phyloP scores from a whole-genome alignment of 371 early-diverging fungal species.

The Mortierella sp. region DNA sequence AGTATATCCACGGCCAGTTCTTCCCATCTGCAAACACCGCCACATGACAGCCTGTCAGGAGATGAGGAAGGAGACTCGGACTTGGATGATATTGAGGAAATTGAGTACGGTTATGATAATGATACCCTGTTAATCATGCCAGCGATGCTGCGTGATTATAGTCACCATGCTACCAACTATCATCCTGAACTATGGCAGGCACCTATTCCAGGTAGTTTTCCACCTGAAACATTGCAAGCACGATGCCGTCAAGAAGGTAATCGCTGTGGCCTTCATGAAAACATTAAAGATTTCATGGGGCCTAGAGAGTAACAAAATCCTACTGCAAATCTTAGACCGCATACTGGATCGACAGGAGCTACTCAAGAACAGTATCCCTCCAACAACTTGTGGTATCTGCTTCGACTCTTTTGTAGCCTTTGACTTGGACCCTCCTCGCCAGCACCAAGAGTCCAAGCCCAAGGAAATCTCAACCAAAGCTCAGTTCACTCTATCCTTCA shows the following conservation, averaged over 20 bases:
- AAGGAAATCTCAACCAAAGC: slow-evolving; percentile 10
- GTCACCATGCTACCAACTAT: slow-evolving; percentile 55
- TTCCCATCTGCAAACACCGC: slow-evolving; percentile 5
- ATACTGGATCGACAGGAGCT: slow-evolving; percentile 42
- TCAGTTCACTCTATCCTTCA: slow-evolving; percentile 34
- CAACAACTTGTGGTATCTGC: slow-evolving; percentile 55
- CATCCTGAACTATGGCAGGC: slow-evolving; percentile 51
- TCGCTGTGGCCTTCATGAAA: no score
- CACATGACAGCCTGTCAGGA: background rate
- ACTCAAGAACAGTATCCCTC: slow-evolving; percentile 42
- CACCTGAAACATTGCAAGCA: slow-evolving; percentile 14
- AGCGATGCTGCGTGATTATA: slow-evolving; percentile 49
- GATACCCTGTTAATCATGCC: slow-evolving; percentile 52
- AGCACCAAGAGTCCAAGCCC: slow-evolving; percentile 1
- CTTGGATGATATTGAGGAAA: slow-evolving; percentile 36
- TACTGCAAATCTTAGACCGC: slow-evolving; percentile 25
- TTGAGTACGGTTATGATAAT: slow-evolving; percentile 53
- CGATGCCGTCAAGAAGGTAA: slow-evolving; percentile 47
- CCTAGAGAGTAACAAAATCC: background rate
- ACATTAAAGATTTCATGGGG: no score
- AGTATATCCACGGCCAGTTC: background rate
- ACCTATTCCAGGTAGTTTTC: slow-evolving; percentile 22
- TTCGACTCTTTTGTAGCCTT: slow-evolving; percentile 46
- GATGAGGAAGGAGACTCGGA: slow-evolving; percentile 11
- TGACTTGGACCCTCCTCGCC: slow-evolving; percentile 27